These are phyloP conservation scores for Silene coronaria DNA, from an alignment of 179 eudicot genomes.

Conservation along the genomic window DNA sequence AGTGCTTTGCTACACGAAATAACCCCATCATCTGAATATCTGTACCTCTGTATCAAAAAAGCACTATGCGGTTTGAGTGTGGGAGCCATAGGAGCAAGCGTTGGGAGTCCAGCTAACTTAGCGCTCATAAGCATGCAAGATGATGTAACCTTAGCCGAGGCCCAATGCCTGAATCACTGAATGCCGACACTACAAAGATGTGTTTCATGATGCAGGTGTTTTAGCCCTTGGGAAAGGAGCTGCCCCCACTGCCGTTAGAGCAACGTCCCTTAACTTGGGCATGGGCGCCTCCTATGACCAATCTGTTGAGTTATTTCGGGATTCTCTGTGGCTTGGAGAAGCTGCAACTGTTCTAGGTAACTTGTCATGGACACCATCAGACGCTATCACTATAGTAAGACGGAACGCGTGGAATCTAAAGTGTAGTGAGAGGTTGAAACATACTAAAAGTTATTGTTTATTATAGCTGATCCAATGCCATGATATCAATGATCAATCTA, in stretches of 20 bases:
- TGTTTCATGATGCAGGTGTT: constrained; percentile 46
- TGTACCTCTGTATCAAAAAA: constrained; percentile 42
- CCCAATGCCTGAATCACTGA: too few relatives aligned
- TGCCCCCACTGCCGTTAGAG: constrained; percentile 49
- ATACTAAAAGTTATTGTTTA: neutral
- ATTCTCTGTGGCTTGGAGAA: constrained; percentile 63
- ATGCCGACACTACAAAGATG: constrained; percentile 48
- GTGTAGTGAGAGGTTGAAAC: too few relatives aligned
- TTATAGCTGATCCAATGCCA: neutral
- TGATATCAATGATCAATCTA: neutral
- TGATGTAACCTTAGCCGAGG: constrained; percentile 46
- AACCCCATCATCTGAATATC: neutral
- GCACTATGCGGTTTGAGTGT: constrained; percentile 49
- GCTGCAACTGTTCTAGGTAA: constrained; percentile 63
- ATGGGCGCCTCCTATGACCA: constrained; percentile 60
- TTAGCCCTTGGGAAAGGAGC: constrained; percentile 57
- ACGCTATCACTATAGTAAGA: neutral
- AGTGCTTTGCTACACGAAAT: neutral
- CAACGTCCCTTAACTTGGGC: constrained; percentile 49
- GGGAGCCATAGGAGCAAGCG: constrained; percentile 49
- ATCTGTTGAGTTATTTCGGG: constrained; percentile 67
- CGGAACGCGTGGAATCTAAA: neutral
- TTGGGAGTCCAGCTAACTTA: constrained; percentile 56
- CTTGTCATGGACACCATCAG: neutral
- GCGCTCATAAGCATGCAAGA: constrained; percentile 58